Percentiles rank a stretch among this genome's conserved stretches.
Conservation (phyloP, 495 filamentous ascomycete genomes). For the Aspergillus saccharolyticus region DNA sequence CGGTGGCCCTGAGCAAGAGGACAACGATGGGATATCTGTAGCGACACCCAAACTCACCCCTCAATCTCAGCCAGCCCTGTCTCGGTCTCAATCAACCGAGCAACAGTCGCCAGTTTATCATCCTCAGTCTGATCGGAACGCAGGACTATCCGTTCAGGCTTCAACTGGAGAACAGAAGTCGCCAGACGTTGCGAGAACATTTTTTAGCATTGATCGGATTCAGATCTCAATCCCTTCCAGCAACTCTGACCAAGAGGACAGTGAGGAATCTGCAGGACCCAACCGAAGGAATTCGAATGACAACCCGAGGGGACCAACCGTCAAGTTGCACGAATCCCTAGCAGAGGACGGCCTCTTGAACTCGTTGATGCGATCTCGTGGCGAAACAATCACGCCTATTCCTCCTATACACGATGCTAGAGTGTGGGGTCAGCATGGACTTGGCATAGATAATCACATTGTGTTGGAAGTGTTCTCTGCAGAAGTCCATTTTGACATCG, state of each 20-base stretch:
- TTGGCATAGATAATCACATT: slow-evolving; percentile 18
- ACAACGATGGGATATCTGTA: slow-evolving; percentile 8
- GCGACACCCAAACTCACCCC: slow-evolving; percentile 31
- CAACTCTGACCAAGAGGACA: slow-evolving; percentile 8
- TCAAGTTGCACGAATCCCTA: slow-evolving; percentile 17
- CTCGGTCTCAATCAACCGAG: slow-evolving; percentile 12
- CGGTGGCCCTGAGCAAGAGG: not conserved
- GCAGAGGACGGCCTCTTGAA: slow-evolving; percentile 15
- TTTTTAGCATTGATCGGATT: slow-evolving; percentile 34
- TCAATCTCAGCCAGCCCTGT: slow-evolving; percentile 15
- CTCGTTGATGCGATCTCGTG: slow-evolving; percentile 20
- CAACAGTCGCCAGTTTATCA: slow-evolving; percentile 4
- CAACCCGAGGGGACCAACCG: slow-evolving; percentile 22
- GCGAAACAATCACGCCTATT: slow-evolving; percentile 14
- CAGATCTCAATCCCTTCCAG: slow-evolving; percentile 33
- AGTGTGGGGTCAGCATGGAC: not conserved
- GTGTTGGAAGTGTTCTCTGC: slow-evolving; percentile 54
- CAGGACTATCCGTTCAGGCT: slow-evolving; percentile 18
- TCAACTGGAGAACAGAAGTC: slow-evolving; percentile 19
- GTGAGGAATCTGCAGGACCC: slow-evolving; percentile 3
- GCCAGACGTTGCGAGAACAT: slow-evolving; percentile 28
- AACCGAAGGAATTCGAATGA: slow-evolving; percentile 13
- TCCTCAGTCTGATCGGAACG: slow-evolving; percentile 10
- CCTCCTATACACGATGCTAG: slow-evolving; percentile 8
- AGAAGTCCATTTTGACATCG: slow-evolving; percentile 60